Evolutionary conservation across 805 yeast genomes (phyloP).

Genomic region (Monosporozyma aquatica): DNA sequence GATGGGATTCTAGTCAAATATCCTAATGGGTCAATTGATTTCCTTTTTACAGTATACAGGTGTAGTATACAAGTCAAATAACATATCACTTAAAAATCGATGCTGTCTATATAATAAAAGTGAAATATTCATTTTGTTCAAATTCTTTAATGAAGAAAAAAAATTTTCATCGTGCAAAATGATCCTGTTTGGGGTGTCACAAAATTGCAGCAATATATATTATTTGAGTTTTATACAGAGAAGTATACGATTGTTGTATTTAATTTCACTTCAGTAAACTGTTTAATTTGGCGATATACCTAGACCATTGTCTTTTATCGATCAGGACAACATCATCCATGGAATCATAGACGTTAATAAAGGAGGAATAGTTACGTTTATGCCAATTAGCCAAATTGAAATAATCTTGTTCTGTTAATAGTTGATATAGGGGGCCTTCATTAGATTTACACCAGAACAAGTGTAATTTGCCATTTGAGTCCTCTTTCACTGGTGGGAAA

Average conservation of each 20-base stretch:
- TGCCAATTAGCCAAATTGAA: background rate
- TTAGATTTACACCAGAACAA: background rate
- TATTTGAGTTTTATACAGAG: no score
- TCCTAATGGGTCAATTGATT: no score
- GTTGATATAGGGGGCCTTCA: background rate
- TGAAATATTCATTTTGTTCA: no score
- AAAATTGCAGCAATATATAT: no score
- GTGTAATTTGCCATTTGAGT: background rate
- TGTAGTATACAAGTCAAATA: no score
- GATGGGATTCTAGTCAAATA: no score
- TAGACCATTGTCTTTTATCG: conserved; percentile 4
- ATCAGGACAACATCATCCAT: background rate
- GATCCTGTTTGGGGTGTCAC: background rate
- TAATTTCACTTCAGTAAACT: background rate
- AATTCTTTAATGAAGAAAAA: background rate
- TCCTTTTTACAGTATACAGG: no score
- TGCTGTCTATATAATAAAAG: no score
- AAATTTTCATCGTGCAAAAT: conserved; percentile 2
- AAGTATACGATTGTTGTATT: no score
- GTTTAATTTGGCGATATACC: background rate
- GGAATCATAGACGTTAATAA: background rate
- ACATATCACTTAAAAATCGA: no score
- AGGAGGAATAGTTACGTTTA: background rate
- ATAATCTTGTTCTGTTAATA: background rate
- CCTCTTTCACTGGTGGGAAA: background rate